phyloP scores from a whole-genome alignment of 139 green algal genomes.

The Chlamydomonas sphaeroides region DNA sequence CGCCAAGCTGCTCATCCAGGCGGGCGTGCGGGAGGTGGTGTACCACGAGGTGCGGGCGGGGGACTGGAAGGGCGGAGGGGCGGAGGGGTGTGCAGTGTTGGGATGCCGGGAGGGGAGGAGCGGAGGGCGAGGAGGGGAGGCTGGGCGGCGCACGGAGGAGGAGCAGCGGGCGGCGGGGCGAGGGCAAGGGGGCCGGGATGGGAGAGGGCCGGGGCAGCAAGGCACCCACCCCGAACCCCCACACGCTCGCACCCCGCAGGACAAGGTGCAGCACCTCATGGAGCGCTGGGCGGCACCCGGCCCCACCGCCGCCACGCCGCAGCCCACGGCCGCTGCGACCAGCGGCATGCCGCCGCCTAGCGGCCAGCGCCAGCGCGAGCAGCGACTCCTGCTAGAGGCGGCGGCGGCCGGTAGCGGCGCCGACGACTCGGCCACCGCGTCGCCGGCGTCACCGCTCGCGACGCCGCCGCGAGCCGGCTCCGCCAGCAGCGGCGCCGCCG shows the following conservation, averaged over 20 bases:
- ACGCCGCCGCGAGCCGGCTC: background rate
- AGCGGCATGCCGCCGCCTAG: background rate
- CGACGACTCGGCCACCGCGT: too few species aligned
- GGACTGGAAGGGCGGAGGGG: background rate
- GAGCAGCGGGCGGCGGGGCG: too few species aligned
- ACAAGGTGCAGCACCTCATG: conserved; percentile 25
- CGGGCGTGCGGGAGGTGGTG: conserved; percentile 91
- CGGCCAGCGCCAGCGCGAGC: too few species aligned
- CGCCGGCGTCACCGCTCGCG: background rate
- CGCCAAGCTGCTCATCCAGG: conserved; percentile 98
- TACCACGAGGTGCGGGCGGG: conserved; percentile 78
- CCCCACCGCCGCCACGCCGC: background rate
- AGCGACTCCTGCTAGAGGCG: too few species aligned
- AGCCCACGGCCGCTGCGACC: too few species aligned
- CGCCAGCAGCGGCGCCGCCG: background rate
- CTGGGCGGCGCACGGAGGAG: background rate
- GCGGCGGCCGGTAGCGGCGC: too few species aligned
- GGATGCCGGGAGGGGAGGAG: background rate
- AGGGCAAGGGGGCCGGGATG: too few species aligned
- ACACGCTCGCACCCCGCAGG: background rate
- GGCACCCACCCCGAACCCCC: too few species aligned
- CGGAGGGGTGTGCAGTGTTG: background rate
- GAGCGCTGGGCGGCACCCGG: background rate
- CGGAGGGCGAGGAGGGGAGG: background rate
- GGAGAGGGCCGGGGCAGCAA: too few species aligned